Evolutionary conservation across 2,329 filamentous ascomycete genomes (phyloP).

Genomic region (Aspergillus tubingensis): DNA sequence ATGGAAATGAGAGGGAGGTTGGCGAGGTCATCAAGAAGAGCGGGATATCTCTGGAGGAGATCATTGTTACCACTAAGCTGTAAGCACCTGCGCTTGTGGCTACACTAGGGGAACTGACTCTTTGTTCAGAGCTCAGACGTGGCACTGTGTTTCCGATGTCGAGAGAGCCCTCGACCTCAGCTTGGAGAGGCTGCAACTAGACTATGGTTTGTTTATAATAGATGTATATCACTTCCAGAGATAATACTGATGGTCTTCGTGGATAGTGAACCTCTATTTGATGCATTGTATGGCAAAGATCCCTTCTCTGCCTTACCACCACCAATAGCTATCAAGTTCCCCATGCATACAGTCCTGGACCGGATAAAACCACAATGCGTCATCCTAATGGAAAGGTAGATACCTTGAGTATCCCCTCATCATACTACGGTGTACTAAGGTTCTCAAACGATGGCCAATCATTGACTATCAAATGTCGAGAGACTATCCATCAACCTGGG

Average conservation of each 20-base stretch:
- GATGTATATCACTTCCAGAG: too few species aligned
- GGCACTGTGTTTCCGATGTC: not conserved
- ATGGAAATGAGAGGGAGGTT: not conserved
- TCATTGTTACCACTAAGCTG: constrained; percentile 7
- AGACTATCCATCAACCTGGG: too few species aligned
- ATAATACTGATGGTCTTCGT: not conserved
- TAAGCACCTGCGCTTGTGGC: too few species aligned
- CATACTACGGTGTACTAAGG: too few species aligned
- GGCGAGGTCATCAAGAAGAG: not conserved
- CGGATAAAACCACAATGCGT: not conserved
- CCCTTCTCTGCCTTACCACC: too few species aligned
- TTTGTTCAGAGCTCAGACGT: not conserved
- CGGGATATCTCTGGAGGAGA: not conserved
- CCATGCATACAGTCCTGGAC: not conserved
- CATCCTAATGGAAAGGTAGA: not conserved
- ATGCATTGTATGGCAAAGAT: not conserved
- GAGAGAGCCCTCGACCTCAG: not conserved
- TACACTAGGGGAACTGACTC: too few species aligned
- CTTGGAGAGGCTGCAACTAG: not conserved
- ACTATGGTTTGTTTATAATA: not conserved
- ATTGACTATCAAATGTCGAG: too few species aligned
- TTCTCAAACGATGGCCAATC: too few species aligned
- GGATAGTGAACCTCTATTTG: not conserved
- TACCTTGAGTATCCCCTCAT: too few species aligned
- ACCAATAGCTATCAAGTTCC: not conserved